Evolutionary conservation across 2,329 filamentous ascomycete genomes (phyloP).

Genomic region (Pestalotiopsis sp.): DNA sequence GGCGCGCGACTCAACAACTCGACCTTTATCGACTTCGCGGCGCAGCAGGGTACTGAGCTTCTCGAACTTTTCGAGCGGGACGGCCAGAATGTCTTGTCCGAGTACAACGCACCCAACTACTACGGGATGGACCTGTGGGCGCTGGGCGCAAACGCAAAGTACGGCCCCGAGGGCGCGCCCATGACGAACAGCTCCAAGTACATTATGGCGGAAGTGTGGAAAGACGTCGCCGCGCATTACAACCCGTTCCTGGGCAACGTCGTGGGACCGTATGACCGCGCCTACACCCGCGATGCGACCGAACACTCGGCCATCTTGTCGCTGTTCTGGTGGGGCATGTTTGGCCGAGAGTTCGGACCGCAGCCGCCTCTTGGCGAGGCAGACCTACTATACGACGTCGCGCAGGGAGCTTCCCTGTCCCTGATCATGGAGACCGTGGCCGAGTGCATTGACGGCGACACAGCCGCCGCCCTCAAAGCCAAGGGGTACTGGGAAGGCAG

Average conservation of each 20-base stretch:
- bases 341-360: constrained; percentile 39
- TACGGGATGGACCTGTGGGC: constrained; percentile 44
- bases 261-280: constrained; percentile 38
- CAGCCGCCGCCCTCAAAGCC: constrained; percentile 31
- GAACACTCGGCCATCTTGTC: constrained; percentile 42
- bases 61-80: constrained; percentile 31
- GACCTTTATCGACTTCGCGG: constrained; percentile 38
- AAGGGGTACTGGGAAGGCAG: constrained; percentile 35
- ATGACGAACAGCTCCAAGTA: constrained; percentile 31
- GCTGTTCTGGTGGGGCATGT: constrained; percentile 45
- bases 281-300: constrained; percentile 41
- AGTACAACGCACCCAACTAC: constrained; percentile 44
- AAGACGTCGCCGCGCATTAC: constrained; percentile 37
- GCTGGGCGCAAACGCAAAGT: constrained; percentile 39
- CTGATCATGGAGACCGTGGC: constrained; percentile 37
- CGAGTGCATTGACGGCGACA: constrained; percentile 29
- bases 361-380: constrained; percentile 38
- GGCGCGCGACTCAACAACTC: constrained; percentile 39
- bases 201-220: constrained; percentile 36
- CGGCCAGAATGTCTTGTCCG: constrained; percentile 29
- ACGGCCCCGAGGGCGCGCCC: constrained; percentile 32
- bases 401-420: constrained; percentile 42
- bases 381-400: constrained; percentile 43
- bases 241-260: constrained; percentile 38
- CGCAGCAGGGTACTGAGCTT: constrained; percentile 32